Evolutionary conservation across 2,329 filamentous ascomycete genomes (phyloP).

Genomic region (Trichoderma sp.): DNA sequence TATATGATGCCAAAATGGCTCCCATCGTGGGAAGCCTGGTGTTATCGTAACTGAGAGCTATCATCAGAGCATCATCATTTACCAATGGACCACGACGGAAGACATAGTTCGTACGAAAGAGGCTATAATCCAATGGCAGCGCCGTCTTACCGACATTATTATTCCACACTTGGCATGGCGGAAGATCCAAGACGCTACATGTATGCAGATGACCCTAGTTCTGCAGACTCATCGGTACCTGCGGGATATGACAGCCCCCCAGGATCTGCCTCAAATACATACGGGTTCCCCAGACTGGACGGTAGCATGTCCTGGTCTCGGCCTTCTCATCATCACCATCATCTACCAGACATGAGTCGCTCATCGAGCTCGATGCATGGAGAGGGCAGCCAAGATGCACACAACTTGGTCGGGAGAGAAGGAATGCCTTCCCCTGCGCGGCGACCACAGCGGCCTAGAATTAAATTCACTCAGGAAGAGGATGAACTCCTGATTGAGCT

Average conservation of each 20-base stretch:
- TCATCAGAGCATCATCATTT: slow-evolving; percentile 37
- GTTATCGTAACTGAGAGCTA: slow-evolving; percentile 37
- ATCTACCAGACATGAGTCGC: slow-evolving; percentile 69
- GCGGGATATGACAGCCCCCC: slow-evolving; percentile 53
- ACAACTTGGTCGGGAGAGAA: slow-evolving; percentile 80
- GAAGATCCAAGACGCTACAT: background rate
- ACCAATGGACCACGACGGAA: background rate
- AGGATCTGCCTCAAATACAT: slow-evolving; percentile 50
- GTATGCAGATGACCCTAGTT: background rate
- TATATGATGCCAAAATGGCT: background rate
- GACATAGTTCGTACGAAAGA: background rate
- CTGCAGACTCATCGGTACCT: slow-evolving; percentile 29
- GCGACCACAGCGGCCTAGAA: slow-evolving; percentile 78
- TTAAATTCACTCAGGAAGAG: slow-evolving; percentile 92
- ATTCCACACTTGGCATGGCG: background rate
- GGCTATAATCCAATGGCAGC: background rate
- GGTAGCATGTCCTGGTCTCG: slow-evolving; percentile 37
- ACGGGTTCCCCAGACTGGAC: slow-evolving; percentile 43
- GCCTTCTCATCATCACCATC: slow-evolving; percentile 75
- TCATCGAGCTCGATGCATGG: slow-evolving; percentile 66
- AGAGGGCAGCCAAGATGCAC: slow-evolving; percentile 57
- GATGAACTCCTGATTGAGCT: slow-evolving; percentile 83
- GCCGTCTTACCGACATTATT: background rate
- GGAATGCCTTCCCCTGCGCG: slow-evolving; percentile 85
- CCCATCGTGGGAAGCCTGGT: background rate